These are phyloP conservation scores for Saposhnikovia divaricata DNA, from an alignment of 129 eudicot genomes.

Conservation along the genomic window DNA sequence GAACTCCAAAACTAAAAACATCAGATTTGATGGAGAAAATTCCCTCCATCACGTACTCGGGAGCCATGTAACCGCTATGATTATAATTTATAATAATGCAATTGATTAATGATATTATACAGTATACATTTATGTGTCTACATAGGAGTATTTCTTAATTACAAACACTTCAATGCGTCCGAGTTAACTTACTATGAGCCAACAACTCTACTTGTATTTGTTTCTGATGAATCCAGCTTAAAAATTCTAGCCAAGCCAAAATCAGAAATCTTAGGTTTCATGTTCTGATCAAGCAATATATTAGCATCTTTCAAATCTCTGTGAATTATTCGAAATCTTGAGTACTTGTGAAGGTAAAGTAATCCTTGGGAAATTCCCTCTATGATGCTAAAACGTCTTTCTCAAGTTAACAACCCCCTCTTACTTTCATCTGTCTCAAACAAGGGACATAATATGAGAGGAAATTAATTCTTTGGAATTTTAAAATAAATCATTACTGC, in stretches of 20 bases:
- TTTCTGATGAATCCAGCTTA: conserved; percentile 11
- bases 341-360: conserved; percentile 5
- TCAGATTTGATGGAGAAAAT: no score
- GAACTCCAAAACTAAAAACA: no score
- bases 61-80: no score
- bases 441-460: no score
- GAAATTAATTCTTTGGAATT: no score
- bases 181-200: conserved; percentile 39
- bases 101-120: no score
- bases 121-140: no score
- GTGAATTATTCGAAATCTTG: neutral
- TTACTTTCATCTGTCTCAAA: neutral
- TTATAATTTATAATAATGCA: no score
- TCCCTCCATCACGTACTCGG: no score
- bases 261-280: conserved; percentile 8
- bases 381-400: neutral
- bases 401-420: neutral
- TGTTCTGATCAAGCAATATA: neutral
- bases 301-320: neutral
- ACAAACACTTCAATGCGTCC: no score
- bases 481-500: no score
- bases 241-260: conserved; percentile 1
- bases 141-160: no score
- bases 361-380: conserved; percentile 5
- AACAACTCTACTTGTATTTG: conserved; percentile 30